phyloP scores from a whole-genome alignment of 2,329 filamentous ascomycete genomes.

The Hymenoscyphus fructigenus region DNA sequence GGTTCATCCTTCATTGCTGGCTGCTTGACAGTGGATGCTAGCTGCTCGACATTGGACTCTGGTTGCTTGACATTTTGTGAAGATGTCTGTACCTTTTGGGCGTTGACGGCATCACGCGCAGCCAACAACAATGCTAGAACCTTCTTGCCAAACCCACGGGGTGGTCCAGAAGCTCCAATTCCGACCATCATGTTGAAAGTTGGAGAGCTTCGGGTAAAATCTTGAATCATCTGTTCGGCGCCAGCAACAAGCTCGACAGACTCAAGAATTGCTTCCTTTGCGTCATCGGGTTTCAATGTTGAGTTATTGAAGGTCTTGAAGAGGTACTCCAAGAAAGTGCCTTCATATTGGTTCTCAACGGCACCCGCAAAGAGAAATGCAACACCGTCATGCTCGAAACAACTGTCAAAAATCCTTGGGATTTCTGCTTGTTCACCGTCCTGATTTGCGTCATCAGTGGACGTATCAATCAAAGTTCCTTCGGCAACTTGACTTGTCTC shows the following conservation, averaged over 20 bases:
- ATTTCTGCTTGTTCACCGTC: not conserved
- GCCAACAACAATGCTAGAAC: not conserved
- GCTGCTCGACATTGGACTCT: not conserved
- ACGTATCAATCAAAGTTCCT: no score
- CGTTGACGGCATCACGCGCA: not conserved
- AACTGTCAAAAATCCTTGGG: not conserved
- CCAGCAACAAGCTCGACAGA: not conserved
- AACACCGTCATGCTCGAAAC: not conserved
- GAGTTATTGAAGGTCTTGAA: not conserved
- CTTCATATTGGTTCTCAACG: not conserved
- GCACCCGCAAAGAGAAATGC: not conserved
- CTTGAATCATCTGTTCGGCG: not conserved
- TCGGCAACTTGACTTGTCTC: no score
- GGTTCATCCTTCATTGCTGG: not conserved
- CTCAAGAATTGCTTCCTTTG: conserved; percentile 3
- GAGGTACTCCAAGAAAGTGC: not conserved
- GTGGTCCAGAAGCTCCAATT: not conserved
- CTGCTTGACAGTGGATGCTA: not conserved
- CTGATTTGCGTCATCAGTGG: not conserved
- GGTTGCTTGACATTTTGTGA: not conserved
- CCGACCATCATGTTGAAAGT: not conserved
- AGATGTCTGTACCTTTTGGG: not conserved
- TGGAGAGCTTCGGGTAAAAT: not conserved
- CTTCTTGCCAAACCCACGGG: not conserved
- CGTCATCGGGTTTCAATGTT: not conserved